Base-by-base conservation (phyloP, 2,329 filamentous ascomycete genomes). In the Neurospora sp. region DNA sequence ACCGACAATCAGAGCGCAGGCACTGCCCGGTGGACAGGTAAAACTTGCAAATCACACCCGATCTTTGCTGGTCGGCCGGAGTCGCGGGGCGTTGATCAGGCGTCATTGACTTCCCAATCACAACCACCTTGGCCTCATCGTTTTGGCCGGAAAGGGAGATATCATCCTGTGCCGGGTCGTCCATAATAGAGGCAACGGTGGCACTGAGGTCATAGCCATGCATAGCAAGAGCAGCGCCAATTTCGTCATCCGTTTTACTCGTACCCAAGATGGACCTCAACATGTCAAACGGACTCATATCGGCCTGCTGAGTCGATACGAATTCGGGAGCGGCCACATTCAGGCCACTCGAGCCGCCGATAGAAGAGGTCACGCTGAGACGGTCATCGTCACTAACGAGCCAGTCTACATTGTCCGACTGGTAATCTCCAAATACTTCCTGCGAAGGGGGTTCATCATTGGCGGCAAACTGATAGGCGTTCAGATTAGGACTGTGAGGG, bases 201-300 rank as follows among this genome's bases (percentile, higher is more conserved):
- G 95, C 92, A 75, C 93, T 96, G 33, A 99, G 85, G 77, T 99
- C 96, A 78, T 97, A 99, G 70, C 92, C 91, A 78, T 97, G 95
- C 70, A 89, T 86, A 74, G 95, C 92, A 66, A 99, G 86, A 4
- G 95, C 92, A n/a, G 89, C 86, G 78, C 97, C 94, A 66, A 99
- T 95, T 80, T 99, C 96, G 68, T 98, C 94, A 76, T 98, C 95
- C 2, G 92, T 91, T 77, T 92, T 91, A 69, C 92, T 89, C 75
- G 96, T 93, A 66, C 95, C 93, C 36, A 99, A 85, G 52, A 99
- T 96, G 6, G 95, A 97, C 72, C 96, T 92, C 69, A 99, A 85
- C 88, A 99, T 98, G 78, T 99, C 96, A 80, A 97, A 97, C 0
- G 96, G 95, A 70, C 92, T 96, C 95, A 99, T 98, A 77, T 98